A percentile compares a stretch with the other conserved stretches of the same genome.
Conservation (phyloP, 352 stramenopile genomes). For the Phytophthora gonapodyides region DNA sequence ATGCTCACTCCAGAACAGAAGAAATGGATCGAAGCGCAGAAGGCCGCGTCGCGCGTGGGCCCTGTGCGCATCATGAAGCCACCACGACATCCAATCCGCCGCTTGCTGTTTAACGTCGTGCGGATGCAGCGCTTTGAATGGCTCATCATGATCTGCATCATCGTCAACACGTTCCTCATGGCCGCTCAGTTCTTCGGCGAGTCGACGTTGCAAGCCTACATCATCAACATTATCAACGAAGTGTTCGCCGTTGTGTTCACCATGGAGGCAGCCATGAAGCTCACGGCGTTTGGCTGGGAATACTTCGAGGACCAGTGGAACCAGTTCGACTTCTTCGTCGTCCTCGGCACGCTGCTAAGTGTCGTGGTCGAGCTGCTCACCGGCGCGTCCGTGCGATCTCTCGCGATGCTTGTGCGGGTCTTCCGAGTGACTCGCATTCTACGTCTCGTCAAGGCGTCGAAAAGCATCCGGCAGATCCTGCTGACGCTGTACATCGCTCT, state of each 20-base stretch:
- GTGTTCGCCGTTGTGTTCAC: conserved; percentile 90
- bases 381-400: conserved; percentile 59
- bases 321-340: conserved; percentile 88
- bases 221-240: conserved; percentile 82
- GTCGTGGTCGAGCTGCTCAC: conserved; percentile 65
- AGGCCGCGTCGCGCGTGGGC: conserved; percentile 61
- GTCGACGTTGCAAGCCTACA: conserved; percentile 47
- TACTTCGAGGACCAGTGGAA: conserved; percentile 92
- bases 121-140: conserved; percentile 81
- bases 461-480: conserved; percentile 89
- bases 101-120: conserved; percentile 68
- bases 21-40: conserved; percentile 89
- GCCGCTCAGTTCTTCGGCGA: conserved; percentile 87
- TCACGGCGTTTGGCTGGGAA: conserved; percentile 68
- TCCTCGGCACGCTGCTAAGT: conserved; percentile 65
- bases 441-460: conserved; percentile 83
- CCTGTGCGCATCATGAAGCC: conserved; percentile 64
- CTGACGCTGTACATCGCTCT: conserved; percentile 92
- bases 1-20: conserved; percentile 91
- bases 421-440: conserved; percentile 91
- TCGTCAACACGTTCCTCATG: conserved; percentile 91
- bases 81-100: conserved; percentile 54
- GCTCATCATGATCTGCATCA: conserved; percentile 90
- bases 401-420: conserved; percentile 89
- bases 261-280: conserved; percentile 87